phyloP scores from a whole-genome alignment of 2,329 filamentous ascomycete genomes.

The Waltergamsia citrina region DNA sequence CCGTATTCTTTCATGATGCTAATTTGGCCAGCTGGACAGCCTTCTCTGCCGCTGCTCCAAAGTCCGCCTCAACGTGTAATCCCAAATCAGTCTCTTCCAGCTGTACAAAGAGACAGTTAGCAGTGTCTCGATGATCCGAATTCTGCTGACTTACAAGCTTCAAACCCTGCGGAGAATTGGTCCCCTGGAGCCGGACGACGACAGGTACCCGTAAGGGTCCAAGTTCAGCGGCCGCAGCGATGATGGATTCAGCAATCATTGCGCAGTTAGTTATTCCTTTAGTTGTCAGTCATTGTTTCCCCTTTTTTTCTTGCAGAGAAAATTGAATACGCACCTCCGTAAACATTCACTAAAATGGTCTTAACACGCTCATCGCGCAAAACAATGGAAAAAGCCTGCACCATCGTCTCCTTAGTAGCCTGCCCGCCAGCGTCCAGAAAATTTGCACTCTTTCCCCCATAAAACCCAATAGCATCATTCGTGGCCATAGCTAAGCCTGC shows the following conservation, averaged over 20 bases:
- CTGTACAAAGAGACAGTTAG: slow-evolving; percentile 12
- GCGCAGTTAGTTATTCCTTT: slow-evolving; percentile 37
- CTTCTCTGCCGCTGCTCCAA: slow-evolving; percentile 22
- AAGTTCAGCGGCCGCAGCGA: slow-evolving; percentile 27
- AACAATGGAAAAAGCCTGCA: slow-evolving; percentile 65
- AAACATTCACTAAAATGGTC: slow-evolving; percentile 54
- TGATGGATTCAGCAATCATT: slow-evolving; percentile 41
- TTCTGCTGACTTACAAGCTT: slow-evolving; percentile 25
- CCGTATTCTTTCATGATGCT: too few relatives aligned
- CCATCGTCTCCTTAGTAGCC: slow-evolving; percentile 73
- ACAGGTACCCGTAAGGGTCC: slow-evolving; percentile 28
- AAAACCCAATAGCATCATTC: slow-evolving; percentile 63
- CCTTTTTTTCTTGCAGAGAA: too few relatives aligned
- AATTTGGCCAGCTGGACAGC: slow-evolving; percentile 14
- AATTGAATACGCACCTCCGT: slow-evolving; percentile 19
- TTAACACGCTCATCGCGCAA: slow-evolving; percentile 62
- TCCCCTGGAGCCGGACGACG: slow-evolving; percentile 37
- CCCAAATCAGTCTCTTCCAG: slow-evolving; percentile 23
- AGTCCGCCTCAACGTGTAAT: slow-evolving; percentile 26
- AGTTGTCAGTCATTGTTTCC: too few relatives aligned
- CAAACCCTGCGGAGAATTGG: slow-evolving; percentile 30
- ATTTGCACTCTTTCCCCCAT: slow-evolving; percentile 64
- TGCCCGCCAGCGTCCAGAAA: slow-evolving; percentile 89
- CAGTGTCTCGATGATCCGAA: too few relatives aligned
- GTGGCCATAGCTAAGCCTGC: slow-evolving; percentile 90